Conservation (phyloP, 306 rosid genomes). For the Ormosia emarginata region DNA sequence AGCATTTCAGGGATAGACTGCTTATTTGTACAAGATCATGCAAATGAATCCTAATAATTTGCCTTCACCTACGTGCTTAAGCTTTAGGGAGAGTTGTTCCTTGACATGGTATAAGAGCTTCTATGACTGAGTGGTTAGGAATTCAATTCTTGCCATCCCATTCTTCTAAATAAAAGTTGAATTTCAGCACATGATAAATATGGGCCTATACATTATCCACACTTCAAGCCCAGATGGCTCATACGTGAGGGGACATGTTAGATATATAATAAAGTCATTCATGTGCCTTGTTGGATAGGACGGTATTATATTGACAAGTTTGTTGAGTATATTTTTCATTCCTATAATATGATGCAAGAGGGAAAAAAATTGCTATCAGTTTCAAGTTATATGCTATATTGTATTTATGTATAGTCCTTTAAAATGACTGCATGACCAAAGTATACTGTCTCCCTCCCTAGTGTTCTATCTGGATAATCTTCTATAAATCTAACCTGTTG, state of each 20-base stretch:
- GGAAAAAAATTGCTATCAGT: not conserved
- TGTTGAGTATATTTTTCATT: slow-evolving; percentile 5
- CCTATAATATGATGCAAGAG: not conserved
- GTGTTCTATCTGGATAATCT: not conserved
- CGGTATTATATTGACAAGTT: not conserved
- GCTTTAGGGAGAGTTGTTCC: not conserved
- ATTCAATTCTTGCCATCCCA: not conserved
- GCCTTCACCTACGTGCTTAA: not conserved
- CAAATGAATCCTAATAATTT: not conserved
- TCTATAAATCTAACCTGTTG: slow-evolving; percentile 6
- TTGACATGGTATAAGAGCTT: not conserved
- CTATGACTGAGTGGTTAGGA: not conserved
- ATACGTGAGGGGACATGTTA: not conserved
- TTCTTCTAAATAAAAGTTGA: not conserved
- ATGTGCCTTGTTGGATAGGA: not conserved
- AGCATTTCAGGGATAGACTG: not conserved
- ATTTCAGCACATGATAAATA: not conserved
- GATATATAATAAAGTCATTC: not conserved
- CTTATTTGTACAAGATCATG: not conserved
- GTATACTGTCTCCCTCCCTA: not conserved
- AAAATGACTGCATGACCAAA: not conserved
- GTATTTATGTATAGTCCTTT: not conserved
- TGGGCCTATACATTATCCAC: not conserved
- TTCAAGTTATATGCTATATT: not conserved
- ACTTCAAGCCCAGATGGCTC: too few relatives aligned